Base-by-base conservation (phyloP, 2,329 filamentous ascomycete species). In the Fusarium torreyae region DNA sequence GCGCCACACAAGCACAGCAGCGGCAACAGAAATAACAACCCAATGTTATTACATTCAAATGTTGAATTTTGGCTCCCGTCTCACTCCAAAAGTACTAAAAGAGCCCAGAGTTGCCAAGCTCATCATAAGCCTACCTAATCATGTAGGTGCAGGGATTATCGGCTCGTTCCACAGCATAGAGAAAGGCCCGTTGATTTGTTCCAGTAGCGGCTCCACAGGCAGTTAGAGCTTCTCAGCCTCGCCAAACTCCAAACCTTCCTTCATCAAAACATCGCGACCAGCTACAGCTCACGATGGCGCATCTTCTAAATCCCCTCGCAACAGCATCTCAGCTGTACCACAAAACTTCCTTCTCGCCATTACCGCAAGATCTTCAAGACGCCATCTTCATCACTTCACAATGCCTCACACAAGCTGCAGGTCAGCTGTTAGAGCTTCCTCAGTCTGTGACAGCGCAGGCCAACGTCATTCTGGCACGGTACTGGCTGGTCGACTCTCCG, bases 361-460 rank as follows among this genome's bases (percentile, higher is more conserved):
- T 94, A 4, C 91, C 92, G 2, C 80, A 81, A 33, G 89, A 93
- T 68, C 83, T 95, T 15, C 91, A 93, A 77, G 89, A 92, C 75
- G 87, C 88, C 66, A 84, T 94, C 67, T 90, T 91, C 73, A 91
- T 90, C 77, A 86, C 90, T 55, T 90, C 91, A 36, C 89, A 92
- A 76, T 87, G 88, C 71, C 86, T 95, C 43, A 93, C 91, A 5
- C 93, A 96, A 79, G 89, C 91, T 22, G 92, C 92, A 13, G 93
- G 93, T 31, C 86, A 97, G 51, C 87, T 98, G 18, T 86, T 99
- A 5, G 89, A 93, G 48, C 85, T 98, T 39, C 92, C 94, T 8
- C 94, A 97, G 77, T 93, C 94, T 71, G 89, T 93, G 39, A 93
- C 96, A 39, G 92, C 94, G 6, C 92, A 94, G 75, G 93, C 94